These are phyloP conservation scores for Sclerotinia spermophila DNA, from an alignment of 2,329 filamentous ascomycete genomes.

Conservation along the genomic window DNA sequence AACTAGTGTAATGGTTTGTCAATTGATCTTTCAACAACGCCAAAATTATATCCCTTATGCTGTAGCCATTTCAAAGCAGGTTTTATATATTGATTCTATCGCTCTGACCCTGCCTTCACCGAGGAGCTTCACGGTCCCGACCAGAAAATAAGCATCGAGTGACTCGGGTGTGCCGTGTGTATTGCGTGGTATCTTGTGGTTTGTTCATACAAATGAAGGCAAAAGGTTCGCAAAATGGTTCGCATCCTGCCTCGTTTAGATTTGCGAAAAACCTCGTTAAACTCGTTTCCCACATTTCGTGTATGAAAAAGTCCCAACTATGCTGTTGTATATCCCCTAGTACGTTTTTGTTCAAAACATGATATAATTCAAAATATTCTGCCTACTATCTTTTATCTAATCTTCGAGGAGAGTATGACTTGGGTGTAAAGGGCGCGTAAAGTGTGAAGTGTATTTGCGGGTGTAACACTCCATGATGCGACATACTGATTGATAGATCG, in stretches of 20 bases:
- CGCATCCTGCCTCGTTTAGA: slow-evolving; percentile 1
- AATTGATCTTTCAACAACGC: background rate
- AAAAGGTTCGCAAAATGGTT: slow-evolving; percentile 8
- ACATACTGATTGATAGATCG: background rate
- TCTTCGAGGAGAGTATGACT: background rate
- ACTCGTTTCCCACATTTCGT: background rate
- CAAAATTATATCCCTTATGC: background rate
- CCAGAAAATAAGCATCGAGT: background rate
- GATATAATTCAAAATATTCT: background rate
- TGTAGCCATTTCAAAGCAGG: background rate
- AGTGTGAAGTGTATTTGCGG: background rate
- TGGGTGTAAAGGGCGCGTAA: background rate
- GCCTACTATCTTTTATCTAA: background rate
- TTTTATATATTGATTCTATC: background rate
- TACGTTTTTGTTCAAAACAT: background rate
- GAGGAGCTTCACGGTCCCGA: background rate
- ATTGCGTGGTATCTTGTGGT: slow-evolving; percentile 15
- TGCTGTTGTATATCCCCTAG: background rate
- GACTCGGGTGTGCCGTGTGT: background rate
- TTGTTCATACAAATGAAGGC: slow-evolving; percentile 7
- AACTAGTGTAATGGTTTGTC: slow-evolving; percentile 1
- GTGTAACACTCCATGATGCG: background rate
- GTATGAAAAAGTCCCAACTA: background rate
- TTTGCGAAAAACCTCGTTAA: background rate
- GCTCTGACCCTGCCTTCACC: background rate